Conservation (phyloP, 371 early-diverging fungal genomes). For the Rhizopus microsporus region DNA sequence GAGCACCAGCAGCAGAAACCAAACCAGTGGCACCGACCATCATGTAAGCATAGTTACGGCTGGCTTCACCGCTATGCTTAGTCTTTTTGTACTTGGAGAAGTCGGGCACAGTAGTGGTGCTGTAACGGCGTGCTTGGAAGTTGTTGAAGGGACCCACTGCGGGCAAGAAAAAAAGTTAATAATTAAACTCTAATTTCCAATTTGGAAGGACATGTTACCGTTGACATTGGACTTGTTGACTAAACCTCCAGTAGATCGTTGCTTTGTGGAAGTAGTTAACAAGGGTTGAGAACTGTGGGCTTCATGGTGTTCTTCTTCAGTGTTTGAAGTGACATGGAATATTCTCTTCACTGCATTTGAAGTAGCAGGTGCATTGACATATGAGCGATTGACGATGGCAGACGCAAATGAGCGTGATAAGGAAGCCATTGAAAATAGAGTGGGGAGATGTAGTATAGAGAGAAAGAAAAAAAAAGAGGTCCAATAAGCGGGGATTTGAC, state of each 20-base stretch:
- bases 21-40: conserved; percentile 93
- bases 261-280: conserved; percentile 37
- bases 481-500: conserved; percentile 4
- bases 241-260: conserved; percentile 37
- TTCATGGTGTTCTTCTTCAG: conserved; percentile 47
- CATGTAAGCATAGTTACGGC: conserved; percentile 87
- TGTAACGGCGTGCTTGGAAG: conserved; percentile 58
- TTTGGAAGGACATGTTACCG: conserved; percentile 22
- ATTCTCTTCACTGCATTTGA: conserved; percentile 42
- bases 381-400: conserved; percentile 43
- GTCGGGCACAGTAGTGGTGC: conserved; percentile 67
- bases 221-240: conserved; percentile 37
- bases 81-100: conserved; percentile 67
- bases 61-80: conserved; percentile 63
- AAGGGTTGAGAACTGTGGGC: conserved; percentile 27
- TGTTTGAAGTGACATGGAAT: conserved; percentile 22
- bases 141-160: conserved; percentile 38
- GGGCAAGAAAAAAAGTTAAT: conserved; percentile 4
- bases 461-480: conserved; percentile 1
- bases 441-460: conserved; percentile 5
- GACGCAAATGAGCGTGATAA: conserved; percentile 47
- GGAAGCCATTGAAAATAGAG: conserved; percentile 35
- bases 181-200: not conserved
- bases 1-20: conserved; percentile 84
- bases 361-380: conserved; percentile 43